A percentile compares a stretch with the other conserved stretches of the same genome.
Conservation (phyloP, 169 alveolate genomes). For the Perkinsus chesapeaki region DNA sequence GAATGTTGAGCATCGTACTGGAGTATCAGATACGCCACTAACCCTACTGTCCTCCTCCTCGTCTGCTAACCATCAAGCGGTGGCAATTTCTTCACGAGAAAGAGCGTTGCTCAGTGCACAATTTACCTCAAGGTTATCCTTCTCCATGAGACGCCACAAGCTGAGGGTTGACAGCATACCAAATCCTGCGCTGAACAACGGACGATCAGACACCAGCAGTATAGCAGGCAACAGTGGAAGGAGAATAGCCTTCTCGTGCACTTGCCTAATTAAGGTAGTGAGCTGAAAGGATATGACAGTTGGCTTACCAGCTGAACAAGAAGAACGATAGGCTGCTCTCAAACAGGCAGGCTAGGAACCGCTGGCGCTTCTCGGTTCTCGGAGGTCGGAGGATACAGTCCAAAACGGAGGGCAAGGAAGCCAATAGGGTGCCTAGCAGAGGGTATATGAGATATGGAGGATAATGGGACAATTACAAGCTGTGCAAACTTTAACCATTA, state of each 20-base stretch:
- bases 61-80: no score
- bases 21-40: no score
- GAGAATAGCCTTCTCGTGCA: conserved; percentile 80
- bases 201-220: conserved; percentile 28
- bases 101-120: no score
- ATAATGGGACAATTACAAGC: neutral
- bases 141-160: neutral
- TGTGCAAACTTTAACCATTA: neutral
- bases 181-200: neutral
- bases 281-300: conserved; percentile 51
- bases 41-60: no score
- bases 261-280: no score
- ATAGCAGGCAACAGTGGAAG: conserved; percentile 59
- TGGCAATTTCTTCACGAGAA: no score
- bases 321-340: conserved; percentile 44
- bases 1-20: no score
- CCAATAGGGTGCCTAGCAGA: neutral
- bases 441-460: neutral
- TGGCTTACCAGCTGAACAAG: conserved; percentile 31
- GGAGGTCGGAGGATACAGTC: conserved; percentile 9
- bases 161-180: neutral
- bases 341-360: conserved; percentile 22
- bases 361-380: neutral
- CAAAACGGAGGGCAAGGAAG: neutral
- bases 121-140: neutral